A percentile compares a stretch with the other conserved stretches of the same genome.
Conservation (phyloP, 371 early-diverging fungal species). For the Cladochytrium tenue region DNA sequence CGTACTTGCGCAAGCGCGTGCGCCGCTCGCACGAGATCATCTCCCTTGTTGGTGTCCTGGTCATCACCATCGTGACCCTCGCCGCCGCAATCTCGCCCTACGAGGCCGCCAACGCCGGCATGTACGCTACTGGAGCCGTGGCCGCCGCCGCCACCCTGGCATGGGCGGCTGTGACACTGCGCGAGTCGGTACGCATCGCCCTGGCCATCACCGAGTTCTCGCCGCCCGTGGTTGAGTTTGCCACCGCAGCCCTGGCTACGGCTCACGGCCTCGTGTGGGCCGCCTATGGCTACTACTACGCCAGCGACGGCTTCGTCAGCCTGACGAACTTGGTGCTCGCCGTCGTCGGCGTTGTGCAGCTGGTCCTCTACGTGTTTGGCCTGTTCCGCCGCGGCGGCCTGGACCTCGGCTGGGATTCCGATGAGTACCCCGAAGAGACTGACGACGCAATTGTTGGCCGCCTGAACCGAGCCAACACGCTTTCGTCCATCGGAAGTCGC, state of each 20-base stretch:
- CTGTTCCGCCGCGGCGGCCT: background rate
- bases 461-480: too few relatives aligned
- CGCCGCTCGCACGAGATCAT: background rate
- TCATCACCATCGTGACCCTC: background rate
- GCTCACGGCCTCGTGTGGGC: conserved; percentile 5
- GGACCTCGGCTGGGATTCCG: background rate
- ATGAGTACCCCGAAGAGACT: too few relatives aligned
- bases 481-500: too few relatives aligned
- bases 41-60: background rate
- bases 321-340: background rate
- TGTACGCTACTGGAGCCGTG: background rate
- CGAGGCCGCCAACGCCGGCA: background rate
- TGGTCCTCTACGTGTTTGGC: background rate
- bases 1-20: background rate
- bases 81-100: background rate
- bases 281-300: conserved; percentile 7
- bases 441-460: too few relatives aligned
- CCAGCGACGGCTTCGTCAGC: conserved; percentile 6
- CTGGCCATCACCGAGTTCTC: background rate
- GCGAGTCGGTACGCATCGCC: background rate
- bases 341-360: background rate
- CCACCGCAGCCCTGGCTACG: background rate
- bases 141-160: conserved; percentile 3
- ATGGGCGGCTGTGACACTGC: background rate
- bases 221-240: background rate